Evolutionary conservation across 208 protist species (phyloP), one percentile per base, ranked within the genome.

Genomic region (Trypanosoma platydactyli): DNA sequence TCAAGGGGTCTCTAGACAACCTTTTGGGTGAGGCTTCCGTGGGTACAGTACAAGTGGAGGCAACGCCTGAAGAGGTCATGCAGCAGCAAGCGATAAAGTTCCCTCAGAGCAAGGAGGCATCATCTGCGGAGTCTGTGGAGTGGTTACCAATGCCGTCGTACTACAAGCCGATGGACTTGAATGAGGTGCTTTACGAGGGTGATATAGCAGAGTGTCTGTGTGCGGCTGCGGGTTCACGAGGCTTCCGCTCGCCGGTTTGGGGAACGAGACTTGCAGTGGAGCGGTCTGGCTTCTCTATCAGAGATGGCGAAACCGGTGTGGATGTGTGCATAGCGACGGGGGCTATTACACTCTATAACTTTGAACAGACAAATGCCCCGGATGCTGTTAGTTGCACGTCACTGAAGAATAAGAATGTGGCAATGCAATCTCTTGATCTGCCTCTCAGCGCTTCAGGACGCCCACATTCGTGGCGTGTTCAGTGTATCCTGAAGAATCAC

Each of bases 161-260:
- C 44, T 73, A 73, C 35, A 42, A 56, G 11, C 59, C 68, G 18
- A 67, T 72, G 64, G 62, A 50, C 40, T 33, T 78, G 1, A 44
- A 59, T 16, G 70, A 72, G 0, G 11, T 38, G 22, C 40, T 51
- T 1, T 88, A 86, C 50, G 64, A 61, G 1, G 76, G 60, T 2
- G 64, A 68, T 5, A 38, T 84, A 44, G 79, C 71, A 18, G 25
- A 41, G 18, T 30, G 45, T 12, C 44, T 84, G 38, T 22, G 48
- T 22, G 18, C n/a, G n/a, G 63, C 71, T 13, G 70, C 68, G 7
- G 53, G 11, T 25, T 1, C 60, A 1, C 63, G 42, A 30, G 25
- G 60, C 30, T 88, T 91, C 48, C n/a, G 56, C 20, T 86, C 75
- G 13, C 76, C 78, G 5, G 56, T 92, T 9, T 92, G 81, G 81